A percentile compares a stretch with the other conserved stretches of the same genome.
These are phyloP conservation scores for Picea sitchensis DNA, from an alignment of 75 land plant species.

Conservation along the genomic window DNA sequence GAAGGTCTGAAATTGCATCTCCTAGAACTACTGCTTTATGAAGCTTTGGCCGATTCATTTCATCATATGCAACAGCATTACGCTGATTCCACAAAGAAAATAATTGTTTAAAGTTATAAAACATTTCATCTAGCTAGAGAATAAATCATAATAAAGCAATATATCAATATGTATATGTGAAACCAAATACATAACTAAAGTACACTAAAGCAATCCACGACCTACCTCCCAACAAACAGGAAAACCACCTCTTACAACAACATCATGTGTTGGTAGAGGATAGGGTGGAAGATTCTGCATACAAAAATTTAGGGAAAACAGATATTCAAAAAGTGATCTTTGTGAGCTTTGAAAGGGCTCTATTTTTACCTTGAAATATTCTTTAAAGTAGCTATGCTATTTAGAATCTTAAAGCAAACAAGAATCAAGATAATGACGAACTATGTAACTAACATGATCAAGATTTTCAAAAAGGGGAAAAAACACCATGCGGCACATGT, in stretches of 20 bases:
- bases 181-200: no score
- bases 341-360: no score
- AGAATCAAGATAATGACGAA: no score
- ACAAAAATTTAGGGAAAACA: neutral
- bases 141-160: no score
- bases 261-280: constrained; percentile 93
- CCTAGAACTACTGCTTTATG: constrained; percentile 62
- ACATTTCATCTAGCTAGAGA: neutral
- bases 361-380: no score
- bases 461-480: neutral
- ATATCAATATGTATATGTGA: no score
- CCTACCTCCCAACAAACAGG: constrained; percentile 83
- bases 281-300: constrained; percentile 79
- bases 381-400: no score
- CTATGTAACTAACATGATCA: no score
- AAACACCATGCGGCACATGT: neutral
- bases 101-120: neutral
- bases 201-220: neutral
- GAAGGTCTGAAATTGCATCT: constrained; percentile 91
- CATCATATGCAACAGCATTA: constrained; percentile 81
- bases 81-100: constrained; percentile 42
- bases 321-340: neutral
- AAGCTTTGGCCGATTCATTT: constrained; percentile 50
- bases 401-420: no score
- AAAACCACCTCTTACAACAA: constrained; percentile 56